phyloP scores from a whole-genome alignment of 805 yeast species.

The Cyberlindnera mycetangii region DNA sequence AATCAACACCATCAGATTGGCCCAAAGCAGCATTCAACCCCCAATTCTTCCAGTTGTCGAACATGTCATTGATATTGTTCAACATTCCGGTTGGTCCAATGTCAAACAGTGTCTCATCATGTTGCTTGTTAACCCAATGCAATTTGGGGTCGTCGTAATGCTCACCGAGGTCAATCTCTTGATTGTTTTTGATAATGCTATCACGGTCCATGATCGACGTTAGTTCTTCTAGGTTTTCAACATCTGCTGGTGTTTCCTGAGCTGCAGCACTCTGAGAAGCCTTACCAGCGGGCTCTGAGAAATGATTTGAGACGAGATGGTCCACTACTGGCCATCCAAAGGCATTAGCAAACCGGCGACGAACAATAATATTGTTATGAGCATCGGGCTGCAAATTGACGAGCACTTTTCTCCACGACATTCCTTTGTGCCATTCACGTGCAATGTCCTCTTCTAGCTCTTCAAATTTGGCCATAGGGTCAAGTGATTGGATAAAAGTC shows the following conservation, averaged over 20 bases:
- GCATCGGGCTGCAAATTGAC: conserved; percentile 71
- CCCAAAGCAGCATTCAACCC: conserved; percentile 15
- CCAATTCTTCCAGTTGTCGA: conserved; percentile 41
- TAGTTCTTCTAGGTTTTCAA: conserved; percentile 11
- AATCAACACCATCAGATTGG: conserved; percentile 1
- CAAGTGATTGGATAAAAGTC: conserved; percentile 30
- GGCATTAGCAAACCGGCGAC: conserved; percentile 73
- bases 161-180: conserved; percentile 16
- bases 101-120: conserved; percentile 34
- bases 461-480: conserved; percentile 40
- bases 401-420: conserved; percentile 70
- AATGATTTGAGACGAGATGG: conserved; percentile 64
- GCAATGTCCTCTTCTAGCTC: conserved; percentile 66
- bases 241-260: conserved; percentile 9
- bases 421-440: conserved; percentile 61
- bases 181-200: conserved; percentile 9
- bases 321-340: conserved; percentile 83
- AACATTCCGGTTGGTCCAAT: conserved; percentile 75
- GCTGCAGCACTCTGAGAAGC: too few species aligned
- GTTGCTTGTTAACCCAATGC: conserved; percentile 48
- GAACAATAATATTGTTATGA: conserved; percentile 69
- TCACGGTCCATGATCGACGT: conserved; percentile 15
- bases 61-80: conserved; percentile 58
- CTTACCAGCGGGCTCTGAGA: conserved; percentile 26
- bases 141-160: conserved; percentile 21